These are phyloP conservation scores for Citrus unshiu DNA, from an alignment of 345 rosid genomes.

Conservation along the genomic window DNA sequence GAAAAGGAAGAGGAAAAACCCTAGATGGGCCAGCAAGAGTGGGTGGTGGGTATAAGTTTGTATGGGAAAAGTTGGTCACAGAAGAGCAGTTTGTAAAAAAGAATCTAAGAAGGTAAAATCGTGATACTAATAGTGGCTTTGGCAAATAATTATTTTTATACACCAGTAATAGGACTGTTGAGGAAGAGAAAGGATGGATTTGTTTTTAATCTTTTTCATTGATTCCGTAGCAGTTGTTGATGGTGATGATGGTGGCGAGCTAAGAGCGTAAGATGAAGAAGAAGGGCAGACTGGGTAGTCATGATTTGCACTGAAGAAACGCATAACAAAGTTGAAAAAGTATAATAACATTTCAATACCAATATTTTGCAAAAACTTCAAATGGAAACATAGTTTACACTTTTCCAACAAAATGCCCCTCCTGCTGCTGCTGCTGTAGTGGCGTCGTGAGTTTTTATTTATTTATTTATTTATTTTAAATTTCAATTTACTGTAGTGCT, in stretches of 20 bases:
- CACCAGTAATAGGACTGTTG: not conserved
- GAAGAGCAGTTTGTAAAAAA: constrained; percentile 17
- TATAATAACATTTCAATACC: too few species aligned
- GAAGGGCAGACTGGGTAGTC: not conserved
- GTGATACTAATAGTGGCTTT: not conserved
- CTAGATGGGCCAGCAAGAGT: constrained; percentile 35
- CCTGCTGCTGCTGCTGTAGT: too few species aligned
- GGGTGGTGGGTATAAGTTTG: constrained; percentile 27
- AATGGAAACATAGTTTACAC: too few species aligned
- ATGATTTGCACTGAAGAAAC: constrained; percentile 16
- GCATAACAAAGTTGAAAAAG: too few species aligned
- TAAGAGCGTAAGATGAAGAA: not conserved
- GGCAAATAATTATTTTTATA: not conserved
- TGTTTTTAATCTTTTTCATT: not conserved
- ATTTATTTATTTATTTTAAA: too few species aligned
- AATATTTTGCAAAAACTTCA: too few species aligned
- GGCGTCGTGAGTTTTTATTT: too few species aligned
- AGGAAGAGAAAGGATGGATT: not conserved
- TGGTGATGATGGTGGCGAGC: not conserved
- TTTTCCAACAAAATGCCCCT: too few species aligned
- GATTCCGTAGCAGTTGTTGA: not conserved
- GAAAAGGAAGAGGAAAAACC: constrained; percentile 12
- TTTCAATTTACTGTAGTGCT: too few species aligned
- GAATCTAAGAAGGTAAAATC: constrained; percentile 3
- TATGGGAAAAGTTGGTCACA: constrained; percentile 26